Evolutionary conservation across 148 eudicot species (phyloP).

Genomic region (Rhododendron mucronatum): DNA sequence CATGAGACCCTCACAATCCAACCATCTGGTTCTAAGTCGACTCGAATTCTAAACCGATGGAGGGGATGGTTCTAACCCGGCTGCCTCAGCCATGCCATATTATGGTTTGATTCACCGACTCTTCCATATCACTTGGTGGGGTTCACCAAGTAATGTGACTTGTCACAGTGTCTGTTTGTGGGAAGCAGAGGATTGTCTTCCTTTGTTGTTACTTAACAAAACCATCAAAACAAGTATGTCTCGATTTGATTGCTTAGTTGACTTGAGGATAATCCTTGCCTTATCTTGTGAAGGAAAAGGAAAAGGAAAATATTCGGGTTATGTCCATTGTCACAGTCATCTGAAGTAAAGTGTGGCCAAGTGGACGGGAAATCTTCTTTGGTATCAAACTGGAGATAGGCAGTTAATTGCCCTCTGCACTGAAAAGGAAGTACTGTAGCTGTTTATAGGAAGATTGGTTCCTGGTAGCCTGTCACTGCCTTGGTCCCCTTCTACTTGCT

Average conservation of each 20-base stretch:
- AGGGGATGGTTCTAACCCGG: neutral
- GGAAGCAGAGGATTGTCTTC: neutral
- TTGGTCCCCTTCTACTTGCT: neutral
- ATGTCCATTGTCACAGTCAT: neutral
- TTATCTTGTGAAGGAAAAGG: neutral
- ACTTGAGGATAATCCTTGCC: neutral
- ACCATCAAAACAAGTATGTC: neutral
- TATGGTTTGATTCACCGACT: neutral
- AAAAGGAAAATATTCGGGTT: neutral
- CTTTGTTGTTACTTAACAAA: neutral
- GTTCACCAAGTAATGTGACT: neutral
- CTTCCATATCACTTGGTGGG: neutral
- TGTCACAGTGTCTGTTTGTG: neutral
- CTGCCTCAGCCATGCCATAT: neutral
- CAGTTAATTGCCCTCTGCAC: neutral
- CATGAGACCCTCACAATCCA: neutral
- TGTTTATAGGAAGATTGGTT: neutral
- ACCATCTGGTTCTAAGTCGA: neutral
- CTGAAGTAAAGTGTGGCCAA: neutral
- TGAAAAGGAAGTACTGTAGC: neutral
- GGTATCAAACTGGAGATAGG: neutral
- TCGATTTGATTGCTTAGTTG: neutral
- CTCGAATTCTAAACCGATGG: neutral
- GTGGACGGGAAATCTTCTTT: neutral
- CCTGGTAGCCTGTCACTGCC: neutral